Base-by-base conservation (phyloP, 495 filamentous ascomycete species). In the Hypoxylon perforatum region DNA sequence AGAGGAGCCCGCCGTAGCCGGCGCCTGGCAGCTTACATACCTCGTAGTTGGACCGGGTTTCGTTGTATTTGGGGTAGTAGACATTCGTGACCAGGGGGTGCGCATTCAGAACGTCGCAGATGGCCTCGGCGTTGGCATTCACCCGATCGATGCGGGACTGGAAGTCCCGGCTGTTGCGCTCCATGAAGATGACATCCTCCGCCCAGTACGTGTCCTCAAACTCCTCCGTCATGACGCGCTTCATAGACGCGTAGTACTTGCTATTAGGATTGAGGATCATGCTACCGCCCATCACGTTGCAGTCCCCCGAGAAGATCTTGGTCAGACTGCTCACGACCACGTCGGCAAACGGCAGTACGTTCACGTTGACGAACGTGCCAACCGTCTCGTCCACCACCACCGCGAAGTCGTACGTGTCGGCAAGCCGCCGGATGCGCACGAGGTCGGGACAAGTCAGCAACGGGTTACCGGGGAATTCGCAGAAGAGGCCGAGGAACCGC, bases 251-350 rank as follows among this genome's bases (percentile, higher is more conserved):
- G 78, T 97, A 98, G 74, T 89, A 91, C 12, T 74, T 84, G 14
- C 87, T 81, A 49, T 89, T 85, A 2, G 96, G 93, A 73, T 98
- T 99, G 45, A 97, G 79, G 39, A 97, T 89, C 9, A 88, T 83
- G 73, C 92, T 89, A 55, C 95, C 95, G 64, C 93, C 95, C 95
- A 98, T 97, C 52, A 99, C 95, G 77, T 99, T 98, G 75, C 92
- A 92, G 75, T 97, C 94, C 25, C 95, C 95, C 57, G 92, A 96
- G 77, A 99, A 99, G 48, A 97, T 89, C 77, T 99, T 99, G 3
- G 95, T 97, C 54, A 99, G 82, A 68, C 92, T 96, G 81, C 90
- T 95, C 50, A 94, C 94, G 15, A 97, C 92, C 12, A 97, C 84
- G 77, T 99, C 95, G 47, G 92, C 92, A 72, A 90, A 90, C 1